Percentiles rank a stretch among this genome's conserved stretches.
Conservation (phyloP, 2,329 filamentous ascomycete species). For the Aspergillus vadensis region DNA sequence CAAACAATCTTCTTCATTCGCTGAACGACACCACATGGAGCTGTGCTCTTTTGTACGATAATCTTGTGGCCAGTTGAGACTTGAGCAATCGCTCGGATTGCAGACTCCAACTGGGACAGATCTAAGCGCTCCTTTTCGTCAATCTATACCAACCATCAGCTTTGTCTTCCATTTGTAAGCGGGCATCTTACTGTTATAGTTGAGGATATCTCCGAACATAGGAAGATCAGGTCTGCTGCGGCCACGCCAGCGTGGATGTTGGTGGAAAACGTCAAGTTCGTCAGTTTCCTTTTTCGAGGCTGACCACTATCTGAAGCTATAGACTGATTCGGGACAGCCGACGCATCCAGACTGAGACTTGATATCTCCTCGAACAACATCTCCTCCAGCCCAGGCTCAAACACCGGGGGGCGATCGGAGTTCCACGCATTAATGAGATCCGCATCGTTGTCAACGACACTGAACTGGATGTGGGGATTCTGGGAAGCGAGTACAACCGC, state of each 20-base stretch:
- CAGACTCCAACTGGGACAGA: constrained; percentile 9
- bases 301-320: not conserved
- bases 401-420: constrained; percentile 27
- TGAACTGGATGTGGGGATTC: constrained; percentile 31
- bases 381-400: constrained; percentile 30
- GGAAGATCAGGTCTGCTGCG: constrained; percentile 23
- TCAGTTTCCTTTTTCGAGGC: constrained; percentile 12
- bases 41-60: constrained; percentile 23
- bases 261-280: constrained; percentile 25
- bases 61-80: constrained; percentile 23
- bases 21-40: constrained; percentile 19
- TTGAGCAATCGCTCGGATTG: constrained; percentile 21
- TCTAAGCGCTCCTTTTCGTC: constrained; percentile 4
- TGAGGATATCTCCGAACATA: constrained; percentile 15
- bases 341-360: not conserved
- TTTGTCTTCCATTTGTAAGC: not conserved
- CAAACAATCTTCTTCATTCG: constrained; percentile 22
- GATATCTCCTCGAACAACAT: constrained; percentile 21
- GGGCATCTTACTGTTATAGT: not conserved
- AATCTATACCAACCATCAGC: not conserved
- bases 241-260: constrained; percentile 19
- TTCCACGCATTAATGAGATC: constrained; percentile 30
- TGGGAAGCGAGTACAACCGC: constrained; percentile 29
- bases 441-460: constrained; percentile 29
- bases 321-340: not conserved